Evolutionary conservation across 2,329 filamentous ascomycete genomes (phyloP).

Genomic region (Phialophora macrospora): DNA sequence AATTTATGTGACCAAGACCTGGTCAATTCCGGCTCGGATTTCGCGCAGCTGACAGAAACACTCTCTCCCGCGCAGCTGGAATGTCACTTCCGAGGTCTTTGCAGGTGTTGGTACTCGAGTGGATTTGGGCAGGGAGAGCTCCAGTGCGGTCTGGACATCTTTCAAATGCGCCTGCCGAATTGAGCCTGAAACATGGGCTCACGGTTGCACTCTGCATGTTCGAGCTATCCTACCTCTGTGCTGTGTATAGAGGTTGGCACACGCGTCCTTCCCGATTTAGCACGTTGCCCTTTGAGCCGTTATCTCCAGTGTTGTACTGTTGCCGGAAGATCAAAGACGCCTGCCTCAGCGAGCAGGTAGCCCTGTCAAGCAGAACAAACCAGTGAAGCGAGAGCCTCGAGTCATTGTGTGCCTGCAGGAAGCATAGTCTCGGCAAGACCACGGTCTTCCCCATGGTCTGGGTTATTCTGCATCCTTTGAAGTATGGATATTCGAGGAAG

Average conservation of each 20-base stretch:
- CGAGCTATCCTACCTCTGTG: neutral
- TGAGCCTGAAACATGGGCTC: neutral
- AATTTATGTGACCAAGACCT: too few relatives aligned
- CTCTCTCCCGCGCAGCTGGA: too few relatives aligned
- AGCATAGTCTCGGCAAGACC: neutral
- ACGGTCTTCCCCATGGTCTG: neutral
- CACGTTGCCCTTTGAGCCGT: neutral
- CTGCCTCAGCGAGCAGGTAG: neutral
- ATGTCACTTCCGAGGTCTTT: too few relatives aligned
- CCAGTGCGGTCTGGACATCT: too few relatives aligned
- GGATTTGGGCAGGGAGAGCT: neutral
- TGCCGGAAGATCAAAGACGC: neutral
- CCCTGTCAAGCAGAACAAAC: neutral
- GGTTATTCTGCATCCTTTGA: neutral
- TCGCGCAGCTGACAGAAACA: too few relatives aligned
- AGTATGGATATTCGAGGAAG: neutral
- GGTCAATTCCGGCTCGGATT: too few relatives aligned
- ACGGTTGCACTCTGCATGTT: neutral
- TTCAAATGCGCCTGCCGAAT: neutral
- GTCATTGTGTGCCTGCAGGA: neutral
- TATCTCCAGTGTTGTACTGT: neutral
- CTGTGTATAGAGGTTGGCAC: neutral
- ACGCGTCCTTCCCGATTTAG: neutral
- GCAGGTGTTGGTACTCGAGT: too few relatives aligned
- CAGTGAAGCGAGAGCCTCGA: neutral